Conservation (phyloP, 208 protist genomes). For the Tritrichomonas musculus region DNA sequence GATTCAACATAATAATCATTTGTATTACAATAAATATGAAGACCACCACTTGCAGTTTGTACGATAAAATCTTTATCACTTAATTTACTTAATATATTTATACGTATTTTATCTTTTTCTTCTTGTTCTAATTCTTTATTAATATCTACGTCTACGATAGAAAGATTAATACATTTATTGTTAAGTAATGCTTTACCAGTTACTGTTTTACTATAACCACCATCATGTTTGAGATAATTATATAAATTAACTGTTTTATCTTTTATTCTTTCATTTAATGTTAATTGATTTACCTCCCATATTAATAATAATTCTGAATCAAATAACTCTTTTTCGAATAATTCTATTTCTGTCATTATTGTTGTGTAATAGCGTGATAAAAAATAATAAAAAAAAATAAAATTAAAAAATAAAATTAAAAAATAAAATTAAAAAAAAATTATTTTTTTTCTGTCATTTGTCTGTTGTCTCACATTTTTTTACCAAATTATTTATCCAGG, state of each 20-base stretch:
- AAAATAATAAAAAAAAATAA: too few species aligned
- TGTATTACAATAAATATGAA: slow-evolving; percentile 16
- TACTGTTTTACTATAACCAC: neutral
- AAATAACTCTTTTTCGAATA: too few species aligned
- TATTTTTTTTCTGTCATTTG: too few species aligned
- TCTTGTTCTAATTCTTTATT: neutral
- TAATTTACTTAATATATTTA: neutral
- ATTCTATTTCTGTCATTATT: too few species aligned
- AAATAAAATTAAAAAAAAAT: too few species aligned
- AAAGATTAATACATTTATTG: neutral
- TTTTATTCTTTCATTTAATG: neutral
- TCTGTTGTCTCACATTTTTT: too few species aligned
- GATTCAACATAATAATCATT: neutral
- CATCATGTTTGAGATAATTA: neutral
- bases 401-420: too few species aligned
- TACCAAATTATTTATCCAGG: too few species aligned
- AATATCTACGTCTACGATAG: neutral
- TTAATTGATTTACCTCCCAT: too few species aligned
- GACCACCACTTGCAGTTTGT: neutral
- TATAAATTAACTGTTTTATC: neutral
- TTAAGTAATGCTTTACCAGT: neutral
- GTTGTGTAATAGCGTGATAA: too few species aligned
- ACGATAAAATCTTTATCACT: neutral
- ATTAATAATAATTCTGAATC: too few species aligned
- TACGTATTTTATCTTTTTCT: neutral